These are phyloP conservation scores for Tetrapisispora nanseiensis DNA, from an alignment of 805 yeast species.

Conservation along the genomic window DNA sequence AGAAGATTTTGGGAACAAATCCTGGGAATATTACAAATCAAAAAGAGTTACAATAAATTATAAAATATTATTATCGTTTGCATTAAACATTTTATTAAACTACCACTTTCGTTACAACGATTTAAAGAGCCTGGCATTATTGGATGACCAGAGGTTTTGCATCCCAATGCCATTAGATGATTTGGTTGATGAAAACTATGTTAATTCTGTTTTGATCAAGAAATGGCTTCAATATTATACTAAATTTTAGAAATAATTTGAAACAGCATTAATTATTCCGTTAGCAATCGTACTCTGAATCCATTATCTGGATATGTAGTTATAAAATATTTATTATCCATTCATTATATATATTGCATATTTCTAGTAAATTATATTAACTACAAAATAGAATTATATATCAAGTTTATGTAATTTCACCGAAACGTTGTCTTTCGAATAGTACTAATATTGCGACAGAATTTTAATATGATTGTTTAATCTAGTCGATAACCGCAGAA, in stretches of 20 bases:
- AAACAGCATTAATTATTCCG: no score
- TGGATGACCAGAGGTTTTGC: slow-evolving; percentile 14
- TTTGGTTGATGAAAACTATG: slow-evolving; percentile 10
- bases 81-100: slow-evolving; percentile 35
- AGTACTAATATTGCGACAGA: no score
- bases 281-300: no score
- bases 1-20: slow-evolving; percentile 6
- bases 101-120: slow-evolving; percentile 41
- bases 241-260: slow-evolving; percentile 7
- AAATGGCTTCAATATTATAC: slow-evolving; percentile 26
- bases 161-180: slow-evolving; percentile 17
- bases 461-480: no score
- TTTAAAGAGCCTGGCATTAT: slow-evolving; percentile 20
- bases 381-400: no score
- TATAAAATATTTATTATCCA: no score
- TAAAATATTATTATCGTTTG: slow-evolving; percentile 32
- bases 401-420: no score
- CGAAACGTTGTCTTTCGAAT: no score
- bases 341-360: no score
- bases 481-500: no score
- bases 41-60: slow-evolving; percentile 30
- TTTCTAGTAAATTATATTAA: no score
- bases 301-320: no score
- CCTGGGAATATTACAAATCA: slow-evolving; percentile 27
- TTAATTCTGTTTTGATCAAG: slow-evolving; percentile 16